Conservation (phyloP, 805 yeast genomes). For the Suhomyces tanzawaensis region DNA sequence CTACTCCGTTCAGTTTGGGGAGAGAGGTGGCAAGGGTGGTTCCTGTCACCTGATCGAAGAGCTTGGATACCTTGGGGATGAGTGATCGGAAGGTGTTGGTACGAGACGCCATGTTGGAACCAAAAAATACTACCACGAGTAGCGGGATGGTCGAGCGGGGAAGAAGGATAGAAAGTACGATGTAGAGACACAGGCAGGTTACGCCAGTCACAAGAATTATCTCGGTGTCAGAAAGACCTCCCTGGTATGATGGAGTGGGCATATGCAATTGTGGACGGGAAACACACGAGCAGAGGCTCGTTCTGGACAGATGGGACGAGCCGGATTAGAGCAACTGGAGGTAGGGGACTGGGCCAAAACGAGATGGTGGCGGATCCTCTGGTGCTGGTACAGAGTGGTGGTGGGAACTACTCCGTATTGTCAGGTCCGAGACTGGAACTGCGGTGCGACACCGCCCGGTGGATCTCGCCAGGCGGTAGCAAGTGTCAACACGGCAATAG, state of each 20-base stretch:
- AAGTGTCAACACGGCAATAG: too few species aligned
- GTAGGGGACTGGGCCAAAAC: background rate
- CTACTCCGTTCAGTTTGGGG: slow-evolving; percentile 1
- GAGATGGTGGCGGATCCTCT: too few species aligned
- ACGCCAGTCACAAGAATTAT: slow-evolving; percentile 16
- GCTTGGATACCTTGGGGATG: slow-evolving; percentile 7
- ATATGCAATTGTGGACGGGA: background rate
- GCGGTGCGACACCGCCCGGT: too few species aligned
- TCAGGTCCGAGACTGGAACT: too few species aligned
- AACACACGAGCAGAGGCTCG: too few species aligned
- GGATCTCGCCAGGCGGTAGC: too few species aligned
- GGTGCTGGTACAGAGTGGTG: too few species aligned
- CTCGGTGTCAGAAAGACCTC: slow-evolving; percentile 16
- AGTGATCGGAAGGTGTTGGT: slow-evolving; percentile 20
- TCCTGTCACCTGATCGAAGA: background rate
- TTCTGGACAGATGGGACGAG: too few species aligned
- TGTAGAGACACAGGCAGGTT: slow-evolving; percentile 18
- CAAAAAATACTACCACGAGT: slow-evolving; percentile 28
- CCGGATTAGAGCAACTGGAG: too few species aligned
- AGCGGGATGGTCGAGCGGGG: slow-evolving; percentile 26
- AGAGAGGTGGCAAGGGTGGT: background rate
- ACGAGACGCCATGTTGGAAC: slow-evolving; percentile 33
- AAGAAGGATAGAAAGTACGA: slow-evolving; percentile 16
- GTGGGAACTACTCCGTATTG: too few species aligned
- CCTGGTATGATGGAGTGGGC: background rate